Base-by-base conservation (phyloP, 2,329 filamentous ascomycete genomes). In the Penicillium sp. region DNA sequence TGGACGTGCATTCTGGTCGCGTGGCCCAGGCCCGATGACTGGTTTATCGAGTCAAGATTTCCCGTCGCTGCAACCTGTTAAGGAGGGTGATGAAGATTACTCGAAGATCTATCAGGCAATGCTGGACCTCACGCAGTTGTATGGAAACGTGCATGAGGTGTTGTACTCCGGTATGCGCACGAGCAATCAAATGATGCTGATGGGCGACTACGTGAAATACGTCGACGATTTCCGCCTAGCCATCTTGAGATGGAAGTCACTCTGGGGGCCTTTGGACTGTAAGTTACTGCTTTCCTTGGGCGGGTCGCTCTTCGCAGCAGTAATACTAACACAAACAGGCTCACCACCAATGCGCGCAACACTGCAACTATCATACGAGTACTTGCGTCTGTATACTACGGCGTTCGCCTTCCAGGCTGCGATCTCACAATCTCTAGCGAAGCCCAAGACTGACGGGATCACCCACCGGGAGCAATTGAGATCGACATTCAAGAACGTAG, bases 321-420 rank as follows among this genome's bases (percentile, higher is more conserved):
- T 3, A 6, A 24, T 40, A 18, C 64, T 73, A 50, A 71, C 54
- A 14, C 6, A 19, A n/a, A 24, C 54, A 85, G 83, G 84, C 68
- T 88, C 87, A 1, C 81, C 85, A 1, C 83, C 85, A 6, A 83
- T 90, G 62, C 89, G 89, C 70, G 85, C 86, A 3, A 89, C 85
- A 5, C 74, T 91, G 2, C 79, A 89, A 24, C 81, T 91, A 67
- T 89, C 87, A 0, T 90, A 90, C 67, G 87, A 91, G 65, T 91
- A 90, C 67, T 76, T 91, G 1, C 82, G 88, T 6, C 80, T 91
- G 0, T 91, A 91, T 70, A 89, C 88, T 51, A 90, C 90, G 59
- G 88, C 89, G 0, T 91, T 91, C 69, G 89, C 88, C 1, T 91
- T 91, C 64, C 89, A 91, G 69, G 88, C 89, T 2, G 89, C 87